Evolutionary conservation across 2,329 filamentous ascomycete species (phyloP).

Genomic region (Chaetomium olivaceum): DNA sequence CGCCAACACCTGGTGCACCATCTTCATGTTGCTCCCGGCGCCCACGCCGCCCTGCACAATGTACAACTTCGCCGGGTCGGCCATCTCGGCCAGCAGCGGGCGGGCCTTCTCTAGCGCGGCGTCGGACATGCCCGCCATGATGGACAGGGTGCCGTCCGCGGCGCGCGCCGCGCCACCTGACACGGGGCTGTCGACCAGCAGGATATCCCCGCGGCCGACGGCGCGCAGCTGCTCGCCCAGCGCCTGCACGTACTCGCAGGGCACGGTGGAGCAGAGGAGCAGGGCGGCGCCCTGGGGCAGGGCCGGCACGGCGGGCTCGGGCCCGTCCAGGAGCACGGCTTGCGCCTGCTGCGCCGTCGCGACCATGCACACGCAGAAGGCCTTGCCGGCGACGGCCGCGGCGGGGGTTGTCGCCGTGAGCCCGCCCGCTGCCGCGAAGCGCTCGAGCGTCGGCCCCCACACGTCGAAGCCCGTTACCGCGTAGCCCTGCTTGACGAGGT

Average conservation of each 20-base stretch:
- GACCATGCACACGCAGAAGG: slow-evolving; percentile 72
- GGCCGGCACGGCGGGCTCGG: slow-evolving; percentile 49
- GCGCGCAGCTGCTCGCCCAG: slow-evolving; percentile 58
- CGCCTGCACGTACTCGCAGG: slow-evolving; percentile 63
- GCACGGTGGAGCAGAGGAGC: slow-evolving; percentile 69
- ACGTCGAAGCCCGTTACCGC: slow-evolving; percentile 71
- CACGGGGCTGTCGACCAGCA: slow-evolving; percentile 70
- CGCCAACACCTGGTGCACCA: slow-evolving; percentile 64
- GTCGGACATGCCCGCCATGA: slow-evolving; percentile 67
- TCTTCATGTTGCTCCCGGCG: slow-evolving; percentile 62
- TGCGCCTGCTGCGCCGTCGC: slow-evolving; percentile 71
- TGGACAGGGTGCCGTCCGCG: slow-evolving; percentile 70
- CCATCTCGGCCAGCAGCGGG: slow-evolving; percentile 63
- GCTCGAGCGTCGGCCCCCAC: slow-evolving; percentile 65
- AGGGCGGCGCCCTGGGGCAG: slow-evolving; percentile 61
- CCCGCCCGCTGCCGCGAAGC: slow-evolving; percentile 64
- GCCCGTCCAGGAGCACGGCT: slow-evolving; percentile 61
- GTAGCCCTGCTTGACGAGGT: slow-evolving; percentile 68
- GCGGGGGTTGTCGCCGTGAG: slow-evolving; percentile 58
- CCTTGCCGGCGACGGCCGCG: slow-evolving; percentile 59
- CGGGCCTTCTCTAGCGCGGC: slow-evolving; percentile 58
- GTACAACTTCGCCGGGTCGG: slow-evolving; percentile 62
- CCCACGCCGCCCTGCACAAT: slow-evolving; percentile 61
- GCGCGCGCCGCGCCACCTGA: slow-evolving; percentile 70
- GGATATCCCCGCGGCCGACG: slow-evolving; percentile 60